phyloP scores from a whole-genome alignment of 345 rosid genomes.

The Eucalyptus albens region DNA sequence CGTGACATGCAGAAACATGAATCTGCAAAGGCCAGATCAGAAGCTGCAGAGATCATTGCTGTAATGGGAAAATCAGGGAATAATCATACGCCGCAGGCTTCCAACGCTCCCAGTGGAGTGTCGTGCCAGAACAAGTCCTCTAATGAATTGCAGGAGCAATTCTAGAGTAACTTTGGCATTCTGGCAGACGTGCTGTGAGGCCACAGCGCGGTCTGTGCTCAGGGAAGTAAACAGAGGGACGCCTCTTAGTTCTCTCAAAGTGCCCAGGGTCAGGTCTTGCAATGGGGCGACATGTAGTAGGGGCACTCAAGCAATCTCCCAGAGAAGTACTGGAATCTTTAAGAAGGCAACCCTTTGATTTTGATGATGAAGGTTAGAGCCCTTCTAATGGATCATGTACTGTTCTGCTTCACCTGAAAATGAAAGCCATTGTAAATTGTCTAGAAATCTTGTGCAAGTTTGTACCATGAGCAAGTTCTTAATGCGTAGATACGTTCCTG shows the following conservation, averaged over 20 bases:
- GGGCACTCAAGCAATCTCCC: conserved; percentile 19
- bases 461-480: background rate
- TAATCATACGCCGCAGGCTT: conserved; percentile 1
- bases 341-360: conserved; percentile 51
- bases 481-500: background rate
- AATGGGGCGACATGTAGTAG: conserved; percentile 9
- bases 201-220: conserved; percentile 55
- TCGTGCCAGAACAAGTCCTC: background rate
- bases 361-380: conserved; percentile 49
- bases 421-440: background rate
- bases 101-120: background rate
- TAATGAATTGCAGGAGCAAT: conserved; percentile 5
- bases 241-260: conserved; percentile 53
- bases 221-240: conserved; percentile 63
- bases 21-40: conserved; percentile 45
- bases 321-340: conserved; percentile 61
- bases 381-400: background rate
- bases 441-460: background rate
- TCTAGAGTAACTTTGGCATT: conserved; percentile 42
- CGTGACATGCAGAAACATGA: conserved; percentile 92
- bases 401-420: background rate
- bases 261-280: conserved; percentile 55
- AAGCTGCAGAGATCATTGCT: conserved; percentile 33
- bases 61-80: conserved; percentile 11
- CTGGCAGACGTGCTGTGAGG: conserved; percentile 53